Evolutionary conservation across 2,329 filamentous ascomycete species (phyloP), one percentile per base, ranked within the genome.

Genomic region (Colletotrichum sp.): DNA sequence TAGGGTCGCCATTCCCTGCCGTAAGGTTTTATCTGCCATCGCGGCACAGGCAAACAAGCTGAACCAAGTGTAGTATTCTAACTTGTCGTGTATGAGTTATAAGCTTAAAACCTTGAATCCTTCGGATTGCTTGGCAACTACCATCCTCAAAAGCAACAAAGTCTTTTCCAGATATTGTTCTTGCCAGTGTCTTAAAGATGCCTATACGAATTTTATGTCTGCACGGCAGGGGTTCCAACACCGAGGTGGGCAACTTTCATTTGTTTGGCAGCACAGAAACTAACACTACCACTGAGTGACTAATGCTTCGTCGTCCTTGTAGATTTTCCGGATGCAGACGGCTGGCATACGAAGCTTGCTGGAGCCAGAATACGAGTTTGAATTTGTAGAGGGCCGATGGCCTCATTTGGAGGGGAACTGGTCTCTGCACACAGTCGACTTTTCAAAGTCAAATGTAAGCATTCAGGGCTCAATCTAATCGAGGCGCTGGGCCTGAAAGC

Each of bases 291-390:
- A 32, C 9, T 32, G 57, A n/a, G 19, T 61, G 29, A n/a, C 57
- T 61, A 61, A 61, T 61, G 57, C 57, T 61, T 61, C 30, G 22
- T 69, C 49, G 22, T 55, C 12, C 49, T 68, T 5, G 8, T 27
- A 69, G 66, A 69, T 69, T 22, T 69, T 69, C 30, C 66, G 66
- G n/a, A 69, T 69, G 66, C 66, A 69, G 15, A 69, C 66, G 30
- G 66, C 66, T 11, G 66, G 66, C 11, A 69, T 69, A 69, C 66
- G 66, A 8, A 69, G 66, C 66, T 34, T 69, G 22, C 52, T 69
- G 3, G 66, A 69, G 66, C 66, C 66, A 25, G 66, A 69, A 29
- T 69, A 69, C 25, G 66, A 69, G 16, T 69, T 69, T 69, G 66
- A 59, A 22, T 69, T 69, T 16, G 66, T 69, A 1, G 66, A 69